Evolutionary conservation across 2,329 filamentous ascomycete species (phyloP), one percentile per base, ranked within the genome.

Genomic region (Alternaria tenuissima): DNA sequence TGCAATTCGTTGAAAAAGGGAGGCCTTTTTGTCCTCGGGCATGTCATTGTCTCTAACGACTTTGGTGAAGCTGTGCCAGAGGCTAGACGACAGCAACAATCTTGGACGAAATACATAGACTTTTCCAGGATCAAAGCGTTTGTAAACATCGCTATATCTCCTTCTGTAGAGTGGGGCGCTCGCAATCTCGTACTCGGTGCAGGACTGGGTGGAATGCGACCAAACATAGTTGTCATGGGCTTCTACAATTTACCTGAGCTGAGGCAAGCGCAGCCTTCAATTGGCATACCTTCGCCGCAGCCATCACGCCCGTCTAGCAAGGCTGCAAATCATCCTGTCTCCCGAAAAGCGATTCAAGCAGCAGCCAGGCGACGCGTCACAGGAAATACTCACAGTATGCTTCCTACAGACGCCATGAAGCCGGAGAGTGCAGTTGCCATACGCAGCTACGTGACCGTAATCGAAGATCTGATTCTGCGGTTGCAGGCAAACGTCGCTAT

Each of bases 1-100:
- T 96, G 93, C 79, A 96, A 96, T 76, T 93, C 92, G 0, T 81
- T 96, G 75, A 96, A 96, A 76, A 96, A 96, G 72, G 93, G 93
- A 0, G 89, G 88, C 0, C 78, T 96, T 1, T 96, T 95, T 75
- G 91, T 96, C 9, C 83, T 96, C 1, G 93, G 92, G 0, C 93
- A 96, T 77, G 91, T 96, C 43, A 93, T 96, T 60, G 92, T 96
- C 3, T 93, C 91, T 0, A 86, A 92, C 61, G 91, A 96, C 73
- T 96, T 96, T 71, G 86, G 87, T 20, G 85, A 86, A 3, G 91
- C 92, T 4, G 91, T 96, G 8, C 88, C 91, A 5, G 93, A 96
- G 77, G 92, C 91, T 4, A 90, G 91, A 63, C 83, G 90, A 20
- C 92, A 96, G 73, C 92, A 96, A 74, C 86, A 87, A 12, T 88